Conservation (phyloP, 768 basidiomycete species). For the Hysterangium stoloniferum region DNA sequence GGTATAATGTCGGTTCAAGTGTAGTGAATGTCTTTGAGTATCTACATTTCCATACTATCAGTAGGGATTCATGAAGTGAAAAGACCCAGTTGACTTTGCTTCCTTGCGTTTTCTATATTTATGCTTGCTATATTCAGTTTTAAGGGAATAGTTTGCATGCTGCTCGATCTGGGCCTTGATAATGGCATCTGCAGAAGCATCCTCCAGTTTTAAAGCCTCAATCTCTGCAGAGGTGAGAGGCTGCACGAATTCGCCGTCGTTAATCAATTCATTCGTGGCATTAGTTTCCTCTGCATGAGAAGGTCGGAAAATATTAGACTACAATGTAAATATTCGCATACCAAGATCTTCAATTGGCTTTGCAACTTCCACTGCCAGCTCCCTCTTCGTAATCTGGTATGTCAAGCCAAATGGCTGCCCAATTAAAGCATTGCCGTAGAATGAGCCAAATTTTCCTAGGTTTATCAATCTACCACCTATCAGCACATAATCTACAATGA, state of each 20-base stretch:
- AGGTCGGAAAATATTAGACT: background rate
- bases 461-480: conserved; percentile 46
- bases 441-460: conserved; percentile 82
- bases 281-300: conserved; percentile 76
- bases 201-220: conserved; percentile 71
- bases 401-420: conserved; percentile 81
- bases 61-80: too few relatives aligned
- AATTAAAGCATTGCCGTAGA: conserved; percentile 69
- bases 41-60: conserved; percentile 31
- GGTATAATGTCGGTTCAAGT: conserved; percentile 79
- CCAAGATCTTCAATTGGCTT: conserved; percentile 73
- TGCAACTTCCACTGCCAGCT: conserved; percentile 53
- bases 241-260: conserved; percentile 78
- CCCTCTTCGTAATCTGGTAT: conserved; percentile 76
- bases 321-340: conserved; percentile 23
- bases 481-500: conserved; percentile 1
- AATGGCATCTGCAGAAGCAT: conserved; percentile 85
- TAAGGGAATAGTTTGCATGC: conserved; percentile 86
- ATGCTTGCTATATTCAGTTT: conserved; percentile 98
- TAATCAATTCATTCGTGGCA: conserved; percentile 94
- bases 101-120: conserved; percentile 97
- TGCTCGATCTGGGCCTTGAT: conserved; percentile 90
- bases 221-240: conserved; percentile 82
- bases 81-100: too few relatives aligned
- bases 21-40: conserved; percentile 84